Evolutionary conservation across 371 early-diverging fungal genomes (phyloP), one percentile per base, ranked within the genome.

Genomic region (Circinella minor): DNA sequence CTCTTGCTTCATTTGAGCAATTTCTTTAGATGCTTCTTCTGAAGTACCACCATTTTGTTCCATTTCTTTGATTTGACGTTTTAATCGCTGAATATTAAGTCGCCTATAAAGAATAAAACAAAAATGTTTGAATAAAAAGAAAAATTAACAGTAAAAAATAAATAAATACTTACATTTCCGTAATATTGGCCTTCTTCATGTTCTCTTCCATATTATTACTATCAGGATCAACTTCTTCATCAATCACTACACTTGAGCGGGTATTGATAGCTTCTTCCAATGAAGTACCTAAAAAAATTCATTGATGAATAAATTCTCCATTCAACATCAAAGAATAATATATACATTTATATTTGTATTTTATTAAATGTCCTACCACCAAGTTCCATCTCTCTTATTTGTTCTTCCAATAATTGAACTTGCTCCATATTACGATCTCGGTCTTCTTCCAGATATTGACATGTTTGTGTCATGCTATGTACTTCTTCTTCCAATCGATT

Each of bases 331-430:
- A 9, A 11, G 47, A 11, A 11, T 47, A 11, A 11, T 47, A 11
- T 47, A 47, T 47, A 11, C 47, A 6, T 51, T 51, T 65, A 34
- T 65, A 67, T 65, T 9, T 43, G 3, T 43, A 43, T 11, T 6
- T 1, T 43, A 43, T 43, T 9, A 39, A 43, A 6, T 43, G 1
- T 43, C 43, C 73, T 82, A 55, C 83, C 90, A 37, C 83, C 85
- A 13, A 95, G 82, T 71, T 97, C 97, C 55, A 94, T 71, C 74
- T 98, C 95, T 49, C 87, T 86, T 11, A 96, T 82, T 47, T 89
- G 86, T 36, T 95, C 96, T 79, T 96, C 95, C 54, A 97, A 72
- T 0, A 88, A 49, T 62, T 89, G 87, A 15, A 95, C 92, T 48
- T 90, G 91, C 55, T 96, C 96, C 60, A 84, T 74, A 73, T 93